These are phyloP conservation scores for Salix purpurea DNA, from an alignment of 345 rosid genomes.

Conservation along the genomic window DNA sequence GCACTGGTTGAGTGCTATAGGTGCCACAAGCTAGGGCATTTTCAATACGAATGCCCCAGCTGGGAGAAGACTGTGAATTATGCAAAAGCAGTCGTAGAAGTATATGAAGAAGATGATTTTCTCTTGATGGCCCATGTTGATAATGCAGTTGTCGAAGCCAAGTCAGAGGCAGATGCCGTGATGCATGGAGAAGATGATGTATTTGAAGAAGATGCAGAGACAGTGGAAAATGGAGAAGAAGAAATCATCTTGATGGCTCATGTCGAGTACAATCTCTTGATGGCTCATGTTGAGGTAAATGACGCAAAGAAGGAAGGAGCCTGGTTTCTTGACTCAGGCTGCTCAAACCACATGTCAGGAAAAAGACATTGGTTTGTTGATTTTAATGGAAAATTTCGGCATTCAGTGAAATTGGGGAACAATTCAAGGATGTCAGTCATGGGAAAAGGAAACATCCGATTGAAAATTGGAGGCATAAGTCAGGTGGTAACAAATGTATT, in stretches of 20 bases:
- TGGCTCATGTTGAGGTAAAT: background rate
- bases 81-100: background rate
- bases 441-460: background rate
- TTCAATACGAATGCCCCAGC: background rate
- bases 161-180: too few species aligned
- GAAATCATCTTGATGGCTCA: background rate
- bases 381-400: background rate
- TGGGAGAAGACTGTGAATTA: background rate
- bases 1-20: background rate
- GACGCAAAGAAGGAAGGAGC: background rate
- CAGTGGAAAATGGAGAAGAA: too few species aligned
- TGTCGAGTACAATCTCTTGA: background rate
- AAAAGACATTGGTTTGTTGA: background rate
- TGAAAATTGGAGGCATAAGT: background rate
- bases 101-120: background rate
- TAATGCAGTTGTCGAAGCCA: too few species aligned
- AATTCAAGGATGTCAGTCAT: background rate
- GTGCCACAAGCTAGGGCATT: background rate
- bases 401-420: constrained; percentile 1
- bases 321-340: constrained; percentile 11
- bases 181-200: too few species aligned
- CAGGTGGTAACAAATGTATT: background rate
- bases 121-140: constrained; percentile 1
- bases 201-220: too few species aligned
- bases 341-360: constrained; percentile 9